A percentile compares a stretch with the other conserved stretches of the same genome.
These are phyloP conservation scores for Penicillium paxilli DNA, from an alignment of 495 filamentous ascomycete species.

Conservation along the genomic window DNA sequence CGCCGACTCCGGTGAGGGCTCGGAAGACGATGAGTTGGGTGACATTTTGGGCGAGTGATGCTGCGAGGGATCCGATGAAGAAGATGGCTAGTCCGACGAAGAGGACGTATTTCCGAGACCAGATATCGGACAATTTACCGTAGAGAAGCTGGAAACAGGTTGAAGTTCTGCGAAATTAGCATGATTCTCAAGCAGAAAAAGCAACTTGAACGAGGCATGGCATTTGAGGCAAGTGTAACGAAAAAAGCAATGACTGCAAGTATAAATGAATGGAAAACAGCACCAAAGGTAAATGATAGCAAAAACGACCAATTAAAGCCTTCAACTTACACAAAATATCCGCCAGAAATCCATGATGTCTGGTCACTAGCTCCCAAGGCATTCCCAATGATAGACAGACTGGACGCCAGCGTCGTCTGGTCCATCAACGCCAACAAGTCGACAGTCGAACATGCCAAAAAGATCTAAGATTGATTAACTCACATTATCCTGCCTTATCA, in stretches of 20 bases:
- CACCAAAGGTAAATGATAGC: too few relatives aligned
- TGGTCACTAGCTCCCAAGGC: slow-evolving; percentile 47
- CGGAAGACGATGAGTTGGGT: slow-evolving; percentile 56
- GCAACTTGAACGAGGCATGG: not conserved
- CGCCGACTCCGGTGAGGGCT: slow-evolving; percentile 55
- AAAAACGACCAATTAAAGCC: not conserved
- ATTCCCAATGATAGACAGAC: slow-evolving; percentile 51
- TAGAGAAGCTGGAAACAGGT: slow-evolving; percentile 58
- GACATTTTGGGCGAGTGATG: slow-evolving; percentile 50
- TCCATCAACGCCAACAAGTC: slow-evolving; percentile 56
- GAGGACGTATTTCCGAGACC: slow-evolving; percentile 55
- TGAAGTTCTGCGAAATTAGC: slow-evolving; percentile 38
- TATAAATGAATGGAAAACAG: not conserved
- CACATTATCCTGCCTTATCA: not conserved
- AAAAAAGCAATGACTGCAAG: not conserved
- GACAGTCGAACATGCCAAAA: slow-evolving; percentile 56
- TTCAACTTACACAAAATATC: slow-evolving; percentile 50
- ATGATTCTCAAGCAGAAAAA: not conserved
- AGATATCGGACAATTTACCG: slow-evolving; percentile 57
- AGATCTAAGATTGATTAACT: slow-evolving; percentile 39
- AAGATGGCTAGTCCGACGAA: slow-evolving; percentile 52
- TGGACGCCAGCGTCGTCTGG: slow-evolving; percentile 53
- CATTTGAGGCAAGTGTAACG: too few relatives aligned
- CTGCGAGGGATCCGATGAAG: slow-evolving; percentile 54
- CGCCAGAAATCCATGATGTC: slow-evolving; percentile 54